Evolutionary conservation across 2,329 filamentous ascomycete species (phyloP), one percentile per base, ranked within the genome.

Genomic region (Leptoxyphium fumago): DNA sequence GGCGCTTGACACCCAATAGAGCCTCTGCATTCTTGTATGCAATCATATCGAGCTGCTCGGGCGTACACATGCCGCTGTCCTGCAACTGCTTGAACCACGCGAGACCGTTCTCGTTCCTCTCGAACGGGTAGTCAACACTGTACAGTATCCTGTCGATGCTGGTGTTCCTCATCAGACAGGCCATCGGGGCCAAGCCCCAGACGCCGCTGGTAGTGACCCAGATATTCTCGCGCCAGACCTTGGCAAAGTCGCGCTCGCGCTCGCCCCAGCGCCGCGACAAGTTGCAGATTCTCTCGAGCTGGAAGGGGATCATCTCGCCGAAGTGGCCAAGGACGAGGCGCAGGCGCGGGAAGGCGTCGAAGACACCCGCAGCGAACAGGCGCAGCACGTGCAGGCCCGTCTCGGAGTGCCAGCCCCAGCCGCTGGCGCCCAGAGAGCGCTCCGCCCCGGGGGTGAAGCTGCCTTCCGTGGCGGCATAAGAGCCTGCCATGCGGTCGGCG

Each of bases 161-260:
- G 29, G 45, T 50, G 18, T 48, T 49, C 42, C 49, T 49, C 43
- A 64, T 47, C 44, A 64, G 47, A 48, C 56, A 61, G 34, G 61
- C 61, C 55, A 77, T 50, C 0, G 73, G 68, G 17, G 65, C 61
- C 18, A 75, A 43, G 26, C 63, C 64, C 56, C 70, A 77, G 48
- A 71, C 66, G 1, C 73, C 73, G 48, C 67, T 70, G 2, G 73
- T 76, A 4, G 74, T 77, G 21, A 77, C 53, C 72, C 73, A 77
- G 6, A 77, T 57, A 46, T 77, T 77, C 48, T 65, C 45, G 3
- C 59, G 61, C 61, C 59, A 65, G 11, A 58, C 53, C 17, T 40
- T 58, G 17, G 54, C 49, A 38, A 76, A 64, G 1, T 56, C 48
- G 2, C 62, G 46, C 46, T 57, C 36, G 45, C 53, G 50, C n/a